Evolutionary conservation across 1,284 basidiomycete genomes (phyloP), one percentile per base, ranked within the genome.

Genomic region (Phellopilus nigrolimitatus): DNA sequence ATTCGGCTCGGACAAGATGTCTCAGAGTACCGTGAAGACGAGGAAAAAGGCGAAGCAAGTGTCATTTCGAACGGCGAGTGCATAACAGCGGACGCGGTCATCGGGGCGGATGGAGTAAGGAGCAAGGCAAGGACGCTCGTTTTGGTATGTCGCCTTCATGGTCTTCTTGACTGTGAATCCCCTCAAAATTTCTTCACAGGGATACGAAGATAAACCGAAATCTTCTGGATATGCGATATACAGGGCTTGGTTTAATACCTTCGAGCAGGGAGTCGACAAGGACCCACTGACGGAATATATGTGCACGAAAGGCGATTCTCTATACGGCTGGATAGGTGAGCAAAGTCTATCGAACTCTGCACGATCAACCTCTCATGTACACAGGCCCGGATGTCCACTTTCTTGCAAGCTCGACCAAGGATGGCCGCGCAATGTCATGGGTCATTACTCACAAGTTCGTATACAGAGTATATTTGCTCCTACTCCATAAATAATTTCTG

Each of bases 191-290:
- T 33, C 10, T 7, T 9, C 22, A n/a, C 53, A 67, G 62, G 62
- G 60, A 5, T 59, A 60, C 47, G 24, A 56, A 25, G 64, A 69
- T 54, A 63, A 55, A 28, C 63, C 63, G 0, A 60, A 54, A 41
- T 53, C 63, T 15, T 63, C 62, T 5, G 63, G 65, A 8, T 64
- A 64, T 44, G 63, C 62, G 13, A 57, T 65, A 17, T 64, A 62
- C 54, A 56, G 62, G 13, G 57, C 64, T 2, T 65, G 60, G 60
- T 68, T 63, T 37, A 54, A 63, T 21, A 56, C 60, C 15, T 36
- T 55, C 28, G 59, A 61, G 28, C 55, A 49, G 15, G 62, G 64
- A 9, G 52, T 62, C 9, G 59, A 60, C 30, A 53, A 46, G 31
- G 62, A 68, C 55, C 60, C 61, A 10, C 49, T 49, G 15, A 64